These are phyloP conservation scores for Candida schatavii DNA, from an alignment of 805 yeast species.

Conservation along the genomic window DNA sequence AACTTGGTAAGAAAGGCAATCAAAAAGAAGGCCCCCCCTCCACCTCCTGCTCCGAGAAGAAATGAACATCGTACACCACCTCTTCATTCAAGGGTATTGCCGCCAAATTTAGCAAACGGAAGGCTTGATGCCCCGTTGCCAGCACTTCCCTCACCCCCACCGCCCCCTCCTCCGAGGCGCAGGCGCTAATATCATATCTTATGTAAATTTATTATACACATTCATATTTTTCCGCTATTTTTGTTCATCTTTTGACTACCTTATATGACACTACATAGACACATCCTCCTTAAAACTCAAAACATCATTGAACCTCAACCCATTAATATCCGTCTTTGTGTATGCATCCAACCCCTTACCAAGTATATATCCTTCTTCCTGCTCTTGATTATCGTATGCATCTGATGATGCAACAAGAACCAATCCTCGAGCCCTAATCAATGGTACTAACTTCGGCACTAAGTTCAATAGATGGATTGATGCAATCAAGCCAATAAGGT, in stretches of 20 bases:
- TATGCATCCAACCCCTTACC: slow-evolving; percentile 33
- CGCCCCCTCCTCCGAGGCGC: slow-evolving; percentile 37
- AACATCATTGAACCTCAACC: slow-evolving; percentile 60
- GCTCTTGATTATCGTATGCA: slow-evolving; percentile 20
- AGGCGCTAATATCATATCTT: slow-evolving; percentile 14
- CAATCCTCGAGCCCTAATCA: slow-evolving; percentile 77
- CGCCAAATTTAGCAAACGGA: background rate
- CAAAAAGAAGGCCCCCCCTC: slow-evolving; percentile 39
- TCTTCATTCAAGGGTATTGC: slow-evolving; percentile 5
- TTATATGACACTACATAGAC: slow-evolving; percentile 20
- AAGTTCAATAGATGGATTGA: slow-evolving; percentile 67
- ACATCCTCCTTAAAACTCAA: slow-evolving; percentile 63
- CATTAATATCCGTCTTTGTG: slow-evolving; percentile 56
- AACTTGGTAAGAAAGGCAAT: slow-evolving; percentile 27
- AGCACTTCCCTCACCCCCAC: slow-evolving; percentile 20
- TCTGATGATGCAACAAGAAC: slow-evolving; percentile 71
- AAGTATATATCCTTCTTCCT: slow-evolving; percentile 16
- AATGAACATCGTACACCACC: slow-evolving; percentile 9
- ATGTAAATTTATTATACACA: background rate
- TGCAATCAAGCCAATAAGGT: slow-evolving; percentile 78
- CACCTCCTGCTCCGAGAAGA: slow-evolving; percentile 26
- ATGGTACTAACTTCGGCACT: slow-evolving; percentile 72
- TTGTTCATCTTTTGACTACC: background rate
- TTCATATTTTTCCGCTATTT: background rate
- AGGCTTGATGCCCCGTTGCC: background rate